These are phyloP conservation scores for Cutaneotrichosporon sp. DNA, from an alignment of 1,284 basidiomycete genomes.

Conservation along the genomic window DNA sequence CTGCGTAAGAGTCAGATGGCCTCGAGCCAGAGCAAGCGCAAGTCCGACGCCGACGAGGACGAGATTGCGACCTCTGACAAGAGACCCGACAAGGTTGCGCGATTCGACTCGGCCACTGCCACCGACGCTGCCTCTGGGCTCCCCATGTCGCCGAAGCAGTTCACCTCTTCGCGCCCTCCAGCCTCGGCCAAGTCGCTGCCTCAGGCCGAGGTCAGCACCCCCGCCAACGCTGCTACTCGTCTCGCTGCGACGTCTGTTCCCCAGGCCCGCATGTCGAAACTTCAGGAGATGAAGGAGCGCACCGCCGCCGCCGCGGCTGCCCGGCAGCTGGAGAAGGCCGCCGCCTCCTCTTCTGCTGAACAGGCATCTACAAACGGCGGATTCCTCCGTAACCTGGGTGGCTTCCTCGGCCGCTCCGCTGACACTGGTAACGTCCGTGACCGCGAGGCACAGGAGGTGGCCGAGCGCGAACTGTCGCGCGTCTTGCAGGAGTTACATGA, in stretches of 20 bases:
- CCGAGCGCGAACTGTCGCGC: conserved; percentile 35
- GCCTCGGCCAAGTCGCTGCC: conserved; percentile 17
- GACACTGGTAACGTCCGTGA: conserved; percentile 31
- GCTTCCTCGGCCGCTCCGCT: conserved; percentile 31
- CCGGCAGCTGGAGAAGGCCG: conserved; percentile 30
- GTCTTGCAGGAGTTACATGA: conserved; percentile 28
- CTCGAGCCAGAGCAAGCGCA: conserved; percentile 38
- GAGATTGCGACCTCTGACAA: conserved; percentile 20
- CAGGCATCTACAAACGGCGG: conserved; percentile 31
- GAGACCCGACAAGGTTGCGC: conserved; percentile 40
- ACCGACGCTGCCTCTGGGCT: conserved; percentile 19
- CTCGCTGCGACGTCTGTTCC: conserved; percentile 13
- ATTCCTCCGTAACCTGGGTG: conserved; percentile 43
- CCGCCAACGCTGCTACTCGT: conserved; percentile 4
- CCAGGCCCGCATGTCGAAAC: conserved; percentile 38
- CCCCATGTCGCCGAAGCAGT: conserved; percentile 21
- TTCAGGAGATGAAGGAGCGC: conserved; percentile 45
- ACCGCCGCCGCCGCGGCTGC: conserved; percentile 37
- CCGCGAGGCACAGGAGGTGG: conserved; percentile 29
- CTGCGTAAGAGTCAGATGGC: conserved; percentile 39
- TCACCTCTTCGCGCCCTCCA: conserved; percentile 12
- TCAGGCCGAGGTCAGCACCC: conserved; percentile 11
- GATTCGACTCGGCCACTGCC: conserved; percentile 25
- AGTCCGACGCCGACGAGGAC: conserved; percentile 35
- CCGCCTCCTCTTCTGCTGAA: conserved; percentile 10